Evolutionary conservation across 257 asterid species (phyloP), one percentile per base, ranked within the genome.

Genomic region (Knoxia roxburghii): DNA sequence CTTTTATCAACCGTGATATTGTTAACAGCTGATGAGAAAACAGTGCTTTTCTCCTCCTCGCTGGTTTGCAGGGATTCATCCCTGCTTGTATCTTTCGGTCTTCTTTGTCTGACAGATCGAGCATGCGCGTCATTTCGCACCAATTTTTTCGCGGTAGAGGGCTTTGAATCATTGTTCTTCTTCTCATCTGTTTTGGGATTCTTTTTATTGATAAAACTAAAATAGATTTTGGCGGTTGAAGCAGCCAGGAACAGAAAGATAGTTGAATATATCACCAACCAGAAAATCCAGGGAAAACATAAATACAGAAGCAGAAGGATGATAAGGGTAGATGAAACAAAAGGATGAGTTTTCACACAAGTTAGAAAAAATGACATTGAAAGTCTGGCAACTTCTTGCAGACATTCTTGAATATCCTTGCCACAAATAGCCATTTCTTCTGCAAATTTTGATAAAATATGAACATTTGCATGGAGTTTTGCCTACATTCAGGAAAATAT

Each of bases 21-120:
- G 9, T 64, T 32, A 37, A 55, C 23, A 20, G 64, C 61, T 6
- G 85, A 73, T 6, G 81, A 71, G 15, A 51, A 69, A 72, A 85
- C 63, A 0, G 83, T 64, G 23, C 45, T 71, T 35, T 77, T 81
- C 52, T 87, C 91, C 7, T 81, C 85, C 57, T 72, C 76, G 11
- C 62, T 77, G 7, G 71, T 67, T 35, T 69, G 76, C 29, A 14
- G 8, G 21, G 61, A 46, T 45, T 73, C 77, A 18, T 80, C 89
- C 20, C 9, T 63, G 51, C n/a, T 23, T 15, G 73, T 65, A 62
- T 82, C 79, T 72, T 68, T 77, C 0, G 92, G 79, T 45, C 77
- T 61, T 77, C 98, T 83, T 39, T 79, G 79, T 53, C 95, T 84
- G 41, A 86, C 96, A 0, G 96, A 87, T 59, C 82, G 87, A 58